Percentiles rank a stretch among this genome's conserved stretches.
These are phyloP conservation scores for Lactifluus rugatus DNA, from an alignment of 768 basidiomycete species.

Conservation along the genomic window DNA sequence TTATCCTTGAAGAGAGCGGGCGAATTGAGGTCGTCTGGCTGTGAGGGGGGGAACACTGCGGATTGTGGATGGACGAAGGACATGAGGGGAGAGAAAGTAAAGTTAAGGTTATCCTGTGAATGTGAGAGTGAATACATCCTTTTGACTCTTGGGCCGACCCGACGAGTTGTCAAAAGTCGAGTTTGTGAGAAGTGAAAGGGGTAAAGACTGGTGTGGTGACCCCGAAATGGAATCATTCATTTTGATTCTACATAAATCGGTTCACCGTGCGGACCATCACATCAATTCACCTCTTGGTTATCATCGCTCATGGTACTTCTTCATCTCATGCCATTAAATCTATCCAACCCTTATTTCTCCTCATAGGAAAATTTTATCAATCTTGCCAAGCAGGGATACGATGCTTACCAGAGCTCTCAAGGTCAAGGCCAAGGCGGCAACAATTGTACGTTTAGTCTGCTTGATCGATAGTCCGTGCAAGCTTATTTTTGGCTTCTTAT, in stretches of 20 bases:
- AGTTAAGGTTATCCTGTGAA: conserved; percentile 3
- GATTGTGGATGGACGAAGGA: conserved; percentile 8
- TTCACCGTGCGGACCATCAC: not conserved
- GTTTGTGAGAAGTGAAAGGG: not conserved
- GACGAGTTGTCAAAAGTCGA: no score
- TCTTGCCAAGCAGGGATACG: conserved; percentile 57
- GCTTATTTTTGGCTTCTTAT: not conserved
- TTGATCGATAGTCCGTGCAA: not conserved
- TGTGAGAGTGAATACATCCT: not conserved
- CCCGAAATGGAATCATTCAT: not conserved
- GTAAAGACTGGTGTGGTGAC: no score
- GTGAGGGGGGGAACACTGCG: conserved; percentile 2
- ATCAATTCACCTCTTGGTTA: no score
- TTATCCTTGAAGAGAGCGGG: conserved; percentile 18
- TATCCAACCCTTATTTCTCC: not conserved
- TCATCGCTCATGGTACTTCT: conserved; percentile 3
- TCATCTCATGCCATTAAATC: no score
- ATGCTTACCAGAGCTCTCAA: conserved; percentile 35
- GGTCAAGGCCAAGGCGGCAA: conserved; percentile 25
- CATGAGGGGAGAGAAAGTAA: conserved; percentile 5
- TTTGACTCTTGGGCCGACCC: no score
- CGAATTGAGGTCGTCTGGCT: conserved; percentile 17
- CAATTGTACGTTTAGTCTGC: conserved; percentile 28
- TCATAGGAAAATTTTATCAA: conserved; percentile 55
- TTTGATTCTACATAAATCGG: not conserved